Evolutionary conservation across 2,329 filamentous ascomycete species (phyloP).

Genomic region (Lachnellula willkommii): DNA sequence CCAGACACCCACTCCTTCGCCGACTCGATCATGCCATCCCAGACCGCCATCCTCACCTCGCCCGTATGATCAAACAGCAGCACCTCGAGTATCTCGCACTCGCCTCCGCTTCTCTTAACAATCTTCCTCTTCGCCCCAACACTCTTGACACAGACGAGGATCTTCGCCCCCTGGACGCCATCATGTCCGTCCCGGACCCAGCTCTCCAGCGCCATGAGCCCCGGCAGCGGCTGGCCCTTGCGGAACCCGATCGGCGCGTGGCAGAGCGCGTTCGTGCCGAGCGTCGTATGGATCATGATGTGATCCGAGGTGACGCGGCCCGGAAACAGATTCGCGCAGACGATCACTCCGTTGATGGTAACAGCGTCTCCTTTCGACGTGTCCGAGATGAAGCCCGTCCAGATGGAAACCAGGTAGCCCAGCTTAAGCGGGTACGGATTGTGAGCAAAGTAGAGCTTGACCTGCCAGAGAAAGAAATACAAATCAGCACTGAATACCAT

Average conservation of each 20-base stretch:
- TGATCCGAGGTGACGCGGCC: slow-evolving; percentile 49
- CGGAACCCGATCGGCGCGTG: slow-evolving; percentile 43
- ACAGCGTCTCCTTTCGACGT: slow-evolving; percentile 41
- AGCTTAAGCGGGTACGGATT: slow-evolving; percentile 40
- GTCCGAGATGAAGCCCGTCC: slow-evolving; percentile 49
- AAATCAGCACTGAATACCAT: background rate
- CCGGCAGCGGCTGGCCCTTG: slow-evolving; percentile 34
- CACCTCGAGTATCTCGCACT: slow-evolving; percentile 44
- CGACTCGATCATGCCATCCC: slow-evolving; percentile 44
- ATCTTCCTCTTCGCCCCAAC: slow-evolving; percentile 49
- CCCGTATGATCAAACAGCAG: slow-evolving; percentile 54
- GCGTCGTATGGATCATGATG: slow-evolving; percentile 47
- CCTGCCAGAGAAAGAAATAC: slow-evolving; percentile 27
- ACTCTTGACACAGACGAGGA: slow-evolving; percentile 54
- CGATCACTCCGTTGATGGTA: slow-evolving; percentile 28
- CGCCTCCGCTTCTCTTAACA: slow-evolving; percentile 41
- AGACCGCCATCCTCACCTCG: slow-evolving; percentile 48
- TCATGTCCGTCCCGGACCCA: slow-evolving; percentile 52
- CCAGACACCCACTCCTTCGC: slow-evolving; percentile 42
- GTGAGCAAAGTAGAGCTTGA: slow-evolving; percentile 47
- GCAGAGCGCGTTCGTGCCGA: slow-evolving; percentile 38
- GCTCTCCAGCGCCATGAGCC: slow-evolving; percentile 51
- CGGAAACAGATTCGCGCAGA: slow-evolving; percentile 53
- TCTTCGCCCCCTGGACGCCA: slow-evolving; percentile 40
- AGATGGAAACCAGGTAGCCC: slow-evolving; percentile 51